Base-by-base conservation (phyloP, 106 monocot genomes). In the Allium sativum region DNA sequence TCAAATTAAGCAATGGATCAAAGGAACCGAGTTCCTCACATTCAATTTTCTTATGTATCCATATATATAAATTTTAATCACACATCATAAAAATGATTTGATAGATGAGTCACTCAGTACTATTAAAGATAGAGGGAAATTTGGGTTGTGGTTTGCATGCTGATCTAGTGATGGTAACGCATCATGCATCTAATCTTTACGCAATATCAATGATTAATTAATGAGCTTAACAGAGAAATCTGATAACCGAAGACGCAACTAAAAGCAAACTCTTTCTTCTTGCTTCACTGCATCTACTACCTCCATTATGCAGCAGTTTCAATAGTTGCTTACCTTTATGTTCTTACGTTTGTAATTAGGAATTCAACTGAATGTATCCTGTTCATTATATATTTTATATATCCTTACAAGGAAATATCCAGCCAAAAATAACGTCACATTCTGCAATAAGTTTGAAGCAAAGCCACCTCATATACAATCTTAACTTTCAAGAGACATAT, bases 251-350 rank as follows among this genome's bases (percentile, higher is more conserved):
- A 50, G 15, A 50, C 13, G 1, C 3, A 50, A 12, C 48, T 15
- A 50, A 50, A 50, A 50, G 48, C 48, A 12, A 50, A 50, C 48
- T 50, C 48, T 50, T 12, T 3, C 1, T 15, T 50, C 22, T 58
- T 58, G 58, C 58, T 58, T 58, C 22, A 21, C 58, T 9, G 8
- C 58, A 58, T 58, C 10, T 58, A 40, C 58, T 58, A 40, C 58
- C 31, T 17, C 3, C 20, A 9, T 15, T 10, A 58, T 58, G 3
- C 0, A 17, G 55, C 6, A 55, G 9, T 15, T 19, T 8, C 55
- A 17, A 17, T 15, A 3, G 8, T 50, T 11, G 15, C 48, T 31
- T 31, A 3, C 4, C 48, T 15, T 12, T 50, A 11, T 17, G 55
- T 18, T 55, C n/a, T 55, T 6, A 58, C 19, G 0, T 31, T 58